Evolutionary conservation across 2,329 filamentous ascomycete species (phyloP).

Genomic region (Bisporella sp.): DNA sequence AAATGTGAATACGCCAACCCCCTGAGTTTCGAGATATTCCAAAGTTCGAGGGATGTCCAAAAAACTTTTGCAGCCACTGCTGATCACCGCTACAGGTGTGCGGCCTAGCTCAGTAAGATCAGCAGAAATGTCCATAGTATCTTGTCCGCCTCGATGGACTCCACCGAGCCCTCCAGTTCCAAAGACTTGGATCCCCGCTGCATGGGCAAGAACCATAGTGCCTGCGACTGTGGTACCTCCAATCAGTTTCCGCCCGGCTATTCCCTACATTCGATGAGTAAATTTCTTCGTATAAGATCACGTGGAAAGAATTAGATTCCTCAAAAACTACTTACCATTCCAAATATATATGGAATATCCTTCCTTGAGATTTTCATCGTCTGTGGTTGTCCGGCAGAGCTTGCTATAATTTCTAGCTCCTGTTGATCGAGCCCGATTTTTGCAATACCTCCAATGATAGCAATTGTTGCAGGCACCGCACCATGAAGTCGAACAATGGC

Average conservation of each 20-base stretch:
- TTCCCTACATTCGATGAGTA: conserved; percentile 38
- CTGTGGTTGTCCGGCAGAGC: conserved; percentile 54
- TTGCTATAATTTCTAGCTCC: conserved; percentile 65
- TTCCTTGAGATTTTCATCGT: conserved; percentile 81
- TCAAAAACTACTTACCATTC: conserved; percentile 50
- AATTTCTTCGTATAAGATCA: background rate
- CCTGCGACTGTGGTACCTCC: conserved; percentile 91
- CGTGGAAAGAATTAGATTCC: background rate
- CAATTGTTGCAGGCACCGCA: conserved; percentile 83
- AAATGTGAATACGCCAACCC: conserved; percentile 82
- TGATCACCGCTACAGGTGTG: conserved; percentile 81
- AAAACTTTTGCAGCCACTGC: conserved; percentile 92
- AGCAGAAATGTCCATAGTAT: conserved; percentile 87
- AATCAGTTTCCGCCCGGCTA: conserved; percentile 62
- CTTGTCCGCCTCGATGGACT: conserved; percentile 83
- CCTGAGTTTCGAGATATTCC: conserved; percentile 66
- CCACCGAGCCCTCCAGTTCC: conserved; percentile 92
- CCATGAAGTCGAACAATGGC: conserved; percentile 74
- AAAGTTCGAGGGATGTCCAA: conserved; percentile 85
- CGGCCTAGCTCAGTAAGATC: conserved; percentile 90
- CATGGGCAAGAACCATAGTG: conserved; percentile 81
- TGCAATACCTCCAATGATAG: conserved; percentile 76
- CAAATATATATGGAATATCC: conserved; percentile 76
- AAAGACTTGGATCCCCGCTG: conserved; percentile 87
- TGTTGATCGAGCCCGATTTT: conserved; percentile 68